Evolutionary conservation across 495 filamentous ascomycete species (phyloP).

Genomic region (Hypoxylon intermedium): DNA sequence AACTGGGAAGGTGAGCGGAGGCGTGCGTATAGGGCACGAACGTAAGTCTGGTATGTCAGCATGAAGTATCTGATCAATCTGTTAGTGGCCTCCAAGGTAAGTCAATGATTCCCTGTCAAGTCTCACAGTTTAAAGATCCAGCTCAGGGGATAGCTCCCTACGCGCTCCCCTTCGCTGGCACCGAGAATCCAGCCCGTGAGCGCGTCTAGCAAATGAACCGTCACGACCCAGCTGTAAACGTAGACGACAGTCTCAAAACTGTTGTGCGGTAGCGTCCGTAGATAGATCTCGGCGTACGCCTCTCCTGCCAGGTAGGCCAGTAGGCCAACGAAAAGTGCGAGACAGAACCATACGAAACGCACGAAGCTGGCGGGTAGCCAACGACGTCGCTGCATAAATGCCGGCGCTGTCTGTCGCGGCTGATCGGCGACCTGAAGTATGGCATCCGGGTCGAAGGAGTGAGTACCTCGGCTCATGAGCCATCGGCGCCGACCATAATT

Average conservation of each 20-base stretch:
- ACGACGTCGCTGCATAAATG: slow-evolving; percentile 48
- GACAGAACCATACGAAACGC: slow-evolving; percentile 71
- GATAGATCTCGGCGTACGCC: slow-evolving; percentile 70
- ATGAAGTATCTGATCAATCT: slow-evolving; percentile 62
- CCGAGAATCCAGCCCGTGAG: slow-evolving; percentile 69
- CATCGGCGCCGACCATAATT: slow-evolving; percentile 41
- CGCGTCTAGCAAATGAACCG: slow-evolving; percentile 65
- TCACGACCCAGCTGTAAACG: slow-evolving; percentile 70
- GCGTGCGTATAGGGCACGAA: slow-evolving; percentile 70
- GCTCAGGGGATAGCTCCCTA: slow-evolving; percentile 68
- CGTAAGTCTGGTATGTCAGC: slow-evolving; percentile 72
- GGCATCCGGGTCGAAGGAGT: slow-evolving; percentile 41
- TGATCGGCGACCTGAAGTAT: slow-evolving; percentile 37
- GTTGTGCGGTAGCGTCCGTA: slow-evolving; percentile 68
- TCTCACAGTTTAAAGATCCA: slow-evolving; percentile 69
- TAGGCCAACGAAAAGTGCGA: slow-evolving; percentile 64
- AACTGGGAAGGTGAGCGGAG: slow-evolving; percentile 66
- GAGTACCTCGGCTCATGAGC: slow-evolving; percentile 36
- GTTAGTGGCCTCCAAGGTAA: slow-evolving; percentile 29
- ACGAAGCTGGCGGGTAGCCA: slow-evolving; percentile 68
- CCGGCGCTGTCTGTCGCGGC: slow-evolving; percentile 39
- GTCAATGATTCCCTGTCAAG: not conserved
- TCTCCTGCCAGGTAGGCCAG: slow-evolving; percentile 68
- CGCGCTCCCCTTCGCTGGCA: slow-evolving; percentile 62
- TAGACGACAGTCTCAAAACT: slow-evolving; percentile 69